Percentiles rank a stretch among this genome's conserved stretches.
phyloP scores from a whole-genome alignment of 371 early-diverging fungal species.

The Zopfochytrium polystomum region DNA sequence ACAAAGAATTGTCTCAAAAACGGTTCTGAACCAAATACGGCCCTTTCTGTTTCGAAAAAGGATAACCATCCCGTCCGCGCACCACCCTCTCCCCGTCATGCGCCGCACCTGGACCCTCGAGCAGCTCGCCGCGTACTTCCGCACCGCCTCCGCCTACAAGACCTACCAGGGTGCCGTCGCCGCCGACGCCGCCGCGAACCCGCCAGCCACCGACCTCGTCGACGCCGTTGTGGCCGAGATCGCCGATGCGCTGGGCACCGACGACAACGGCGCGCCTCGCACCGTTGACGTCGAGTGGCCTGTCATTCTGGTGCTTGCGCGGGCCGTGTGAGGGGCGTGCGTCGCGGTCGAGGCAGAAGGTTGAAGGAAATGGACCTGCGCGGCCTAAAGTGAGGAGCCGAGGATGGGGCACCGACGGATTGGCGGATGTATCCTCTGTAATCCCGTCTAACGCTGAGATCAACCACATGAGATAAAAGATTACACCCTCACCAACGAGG shows the following conservation, averaged over 20 bases:
- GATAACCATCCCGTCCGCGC: neutral
- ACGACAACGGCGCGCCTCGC: neutral
- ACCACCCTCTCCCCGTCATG: neutral
- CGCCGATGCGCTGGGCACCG: neutral
- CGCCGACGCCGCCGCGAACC: neutral
- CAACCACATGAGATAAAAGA: no score
- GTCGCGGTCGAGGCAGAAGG: no score
- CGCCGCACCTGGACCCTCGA: constrained; percentile 1
- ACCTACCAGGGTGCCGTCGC: neutral
- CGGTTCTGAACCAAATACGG: no score
- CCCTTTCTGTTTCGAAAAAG: no score
- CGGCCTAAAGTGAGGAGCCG: no score
- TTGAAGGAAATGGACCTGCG: no score
- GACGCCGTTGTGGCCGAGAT: neutral
- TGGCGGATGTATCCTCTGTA: no score
- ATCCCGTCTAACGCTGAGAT: no score
- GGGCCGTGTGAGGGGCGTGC: neutral
- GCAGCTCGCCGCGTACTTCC: neutral
- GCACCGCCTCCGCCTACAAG: neutral
- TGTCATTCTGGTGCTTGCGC: neutral
- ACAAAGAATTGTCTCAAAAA: no score
- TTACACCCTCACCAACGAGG: no score
- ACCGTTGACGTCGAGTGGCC: neutral
- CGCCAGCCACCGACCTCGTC: neutral
- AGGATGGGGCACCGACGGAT: no score